These are phyloP conservation scores for Usnea hakonensis DNA, from an alignment of 495 filamentous ascomycete species.

Conservation along the genomic window DNA sequence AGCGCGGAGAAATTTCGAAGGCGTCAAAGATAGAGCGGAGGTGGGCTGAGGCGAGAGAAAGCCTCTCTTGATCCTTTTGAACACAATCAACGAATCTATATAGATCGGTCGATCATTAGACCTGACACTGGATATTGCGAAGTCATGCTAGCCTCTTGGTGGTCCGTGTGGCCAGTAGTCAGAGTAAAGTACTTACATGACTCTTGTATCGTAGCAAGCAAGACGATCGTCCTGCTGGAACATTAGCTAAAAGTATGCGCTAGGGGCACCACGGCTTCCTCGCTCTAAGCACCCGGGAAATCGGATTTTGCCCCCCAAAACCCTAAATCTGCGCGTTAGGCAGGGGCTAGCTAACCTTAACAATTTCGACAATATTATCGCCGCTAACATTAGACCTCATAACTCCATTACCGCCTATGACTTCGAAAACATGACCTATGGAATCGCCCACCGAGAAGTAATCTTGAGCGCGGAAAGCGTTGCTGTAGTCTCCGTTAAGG, in stretches of 20 bases:
- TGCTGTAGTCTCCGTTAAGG: neutral
- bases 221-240: neutral
- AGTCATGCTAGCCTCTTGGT: neutral
- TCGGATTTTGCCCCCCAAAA: too few relatives aligned
- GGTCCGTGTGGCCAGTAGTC: too few relatives aligned
- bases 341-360: constrained; percentile 11
- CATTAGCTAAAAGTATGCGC: constrained; percentile 5
- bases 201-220: neutral
- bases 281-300: neutral
- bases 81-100: constrained; percentile 10
- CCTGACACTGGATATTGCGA: neutral
- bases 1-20: constrained; percentile 11
- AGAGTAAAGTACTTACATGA: neutral
- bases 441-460: constrained; percentile 4
- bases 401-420: neutral
- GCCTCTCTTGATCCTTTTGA: constrained; percentile 8
- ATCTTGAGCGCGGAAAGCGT: neutral
- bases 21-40: constrained; percentile 5
- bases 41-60: constrained; percentile 7
- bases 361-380: neutral
- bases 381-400: constrained; percentile 11
- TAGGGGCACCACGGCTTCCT: neutral
- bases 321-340: too few relatives aligned
- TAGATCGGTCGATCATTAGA: neutral
- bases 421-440: constrained; percentile 8